phyloP scores from a whole-genome alignment of 192 early-diverging fungal species.

The Coemansia sp. region DNA sequence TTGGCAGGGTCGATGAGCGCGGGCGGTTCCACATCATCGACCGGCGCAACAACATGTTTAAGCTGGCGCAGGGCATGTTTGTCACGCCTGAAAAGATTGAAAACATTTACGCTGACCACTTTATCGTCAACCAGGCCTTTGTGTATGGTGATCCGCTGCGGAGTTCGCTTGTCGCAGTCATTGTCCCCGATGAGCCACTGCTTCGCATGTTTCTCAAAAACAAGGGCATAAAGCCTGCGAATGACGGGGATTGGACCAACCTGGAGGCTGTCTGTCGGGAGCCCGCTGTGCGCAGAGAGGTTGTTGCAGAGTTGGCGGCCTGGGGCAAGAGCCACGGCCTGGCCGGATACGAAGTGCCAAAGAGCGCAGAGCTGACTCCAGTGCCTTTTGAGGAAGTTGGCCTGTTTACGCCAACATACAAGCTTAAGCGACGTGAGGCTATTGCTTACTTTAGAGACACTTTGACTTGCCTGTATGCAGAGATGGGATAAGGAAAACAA shows the following conservation, averaged over 20 bases:
- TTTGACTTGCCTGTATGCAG: conserved; percentile 57
- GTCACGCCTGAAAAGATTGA: conserved; percentile 86
- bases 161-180: conserved; percentile 67
- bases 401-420: conserved; percentile 76
- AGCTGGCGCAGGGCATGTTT: conserved; percentile 76
- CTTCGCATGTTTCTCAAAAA: conserved; percentile 31
- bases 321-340: conserved; percentile 60
- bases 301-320: conserved; percentile 55
- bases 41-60: conserved; percentile 81
- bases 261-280: conserved; percentile 54
- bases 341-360: conserved; percentile 69
- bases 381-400: conserved; percentile 72
- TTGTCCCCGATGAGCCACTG: conserved; percentile 68
- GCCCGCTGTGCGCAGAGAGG: conserved; percentile 46
- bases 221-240: conserved; percentile 11
- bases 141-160: conserved; percentile 79
- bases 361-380: conserved; percentile 60
- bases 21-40: conserved; percentile 79
- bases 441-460: conserved; percentile 39
- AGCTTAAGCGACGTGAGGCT: conserved; percentile 54
- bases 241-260: neutral
- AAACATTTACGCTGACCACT: conserved; percentile 57
- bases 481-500: neutral
- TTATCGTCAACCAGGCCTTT: conserved; percentile 68
- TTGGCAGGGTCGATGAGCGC: conserved; percentile 65